These are phyloP conservation scores for Toxoplasma gondii DNA, from an alignment of 169 alveolate genomes.

Conservation along the genomic window DNA sequence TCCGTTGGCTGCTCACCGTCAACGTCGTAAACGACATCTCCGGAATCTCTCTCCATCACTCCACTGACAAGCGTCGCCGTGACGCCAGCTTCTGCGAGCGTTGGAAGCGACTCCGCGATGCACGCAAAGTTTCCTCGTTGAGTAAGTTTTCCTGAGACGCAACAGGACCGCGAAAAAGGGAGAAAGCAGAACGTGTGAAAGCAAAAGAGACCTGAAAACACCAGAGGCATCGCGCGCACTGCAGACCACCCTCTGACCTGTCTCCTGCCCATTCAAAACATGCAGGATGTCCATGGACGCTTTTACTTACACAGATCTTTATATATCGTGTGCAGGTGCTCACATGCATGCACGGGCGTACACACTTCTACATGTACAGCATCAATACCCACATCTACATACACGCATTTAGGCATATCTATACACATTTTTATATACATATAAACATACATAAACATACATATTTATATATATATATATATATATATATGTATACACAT, in stretches of 20 bases:
- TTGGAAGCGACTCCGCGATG: conserved; percentile 76
- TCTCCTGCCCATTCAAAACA: no score
- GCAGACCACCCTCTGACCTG: no score
- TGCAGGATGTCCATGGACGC: not conserved
- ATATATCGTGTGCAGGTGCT: not conserved
- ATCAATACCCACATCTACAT: not conserved
- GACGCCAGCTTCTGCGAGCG: conserved; percentile 77
- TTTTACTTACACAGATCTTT: not conserved
- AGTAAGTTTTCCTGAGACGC: conserved; percentile 54
- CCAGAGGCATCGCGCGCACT: no score
- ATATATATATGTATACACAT: not conserved
- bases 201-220: no score
- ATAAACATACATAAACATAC: not conserved
- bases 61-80: conserved; percentile 86
- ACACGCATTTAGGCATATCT: not conserved
- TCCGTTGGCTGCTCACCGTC: conserved; percentile 26
- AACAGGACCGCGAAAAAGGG: not conserved
- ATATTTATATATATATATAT: not conserved
- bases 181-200: not conserved
- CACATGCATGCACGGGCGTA: not conserved
- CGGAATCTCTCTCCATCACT: conserved; percentile 86
- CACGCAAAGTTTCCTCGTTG: conserved; percentile 83
- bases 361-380: not conserved
- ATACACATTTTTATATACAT: not conserved
- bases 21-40: conserved; percentile 71